These are phyloP conservation scores for Senna tora DNA, from an alignment of 306 rosid genomes.

Conservation along the genomic window DNA sequence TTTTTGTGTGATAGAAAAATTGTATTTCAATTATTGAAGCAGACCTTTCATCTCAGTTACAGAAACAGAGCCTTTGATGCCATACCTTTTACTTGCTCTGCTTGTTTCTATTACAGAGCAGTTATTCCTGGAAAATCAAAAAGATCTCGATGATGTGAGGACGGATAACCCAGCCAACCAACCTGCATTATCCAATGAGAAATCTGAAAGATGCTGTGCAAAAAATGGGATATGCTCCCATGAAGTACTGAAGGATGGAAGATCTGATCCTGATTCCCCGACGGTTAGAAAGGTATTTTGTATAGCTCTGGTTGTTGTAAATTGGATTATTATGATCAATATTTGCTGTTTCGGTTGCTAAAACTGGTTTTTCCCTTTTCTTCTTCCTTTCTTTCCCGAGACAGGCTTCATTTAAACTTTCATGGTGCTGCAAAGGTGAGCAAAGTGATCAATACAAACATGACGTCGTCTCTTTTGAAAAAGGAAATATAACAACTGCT, in stretches of 20 bases:
- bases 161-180: constrained; percentile 42
- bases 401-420: constrained; percentile 91
- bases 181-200: constrained; percentile 32
- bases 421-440: constrained; percentile 90
- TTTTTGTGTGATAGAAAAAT: no score
- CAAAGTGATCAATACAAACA: constrained; percentile 88
- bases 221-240: constrained; percentile 87
- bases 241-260: constrained; percentile 82
- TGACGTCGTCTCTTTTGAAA: constrained; percentile 90
- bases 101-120: constrained; percentile 50
- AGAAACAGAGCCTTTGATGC: background rate
- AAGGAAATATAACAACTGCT: constrained; percentile 94
- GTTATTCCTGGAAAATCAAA: constrained; percentile 45
- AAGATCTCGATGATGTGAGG: constrained; percentile 44
- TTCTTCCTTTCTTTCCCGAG: constrained; percentile 29
- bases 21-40: background rate
- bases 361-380: background rate
- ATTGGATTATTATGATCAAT: constrained; percentile 15
- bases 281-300: constrained; percentile 61
- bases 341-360: background rate
- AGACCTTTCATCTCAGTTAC: constrained; percentile 5
- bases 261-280: constrained; percentile 57
- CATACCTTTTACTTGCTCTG: constrained; percentile 3
- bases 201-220: constrained; percentile 62
- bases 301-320: constrained; percentile 19